Percentiles rank a stretch among this genome's conserved stretches.
Conservation (phyloP, 345 rosid genomes). For the Hirschfeldia incana region DNA sequence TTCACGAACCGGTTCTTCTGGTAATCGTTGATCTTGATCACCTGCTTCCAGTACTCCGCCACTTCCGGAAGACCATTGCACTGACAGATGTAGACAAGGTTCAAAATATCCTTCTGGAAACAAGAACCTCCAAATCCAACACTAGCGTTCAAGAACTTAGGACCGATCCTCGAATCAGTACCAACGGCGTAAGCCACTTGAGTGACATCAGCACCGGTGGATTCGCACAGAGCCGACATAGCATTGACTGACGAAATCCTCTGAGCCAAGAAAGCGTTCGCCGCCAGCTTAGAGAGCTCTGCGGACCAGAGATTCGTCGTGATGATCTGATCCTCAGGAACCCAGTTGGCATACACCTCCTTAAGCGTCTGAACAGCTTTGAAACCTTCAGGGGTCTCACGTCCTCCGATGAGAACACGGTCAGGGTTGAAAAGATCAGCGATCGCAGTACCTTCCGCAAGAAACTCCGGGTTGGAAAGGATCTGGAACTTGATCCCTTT, state of each 20-base stretch:
- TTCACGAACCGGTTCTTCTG: neutral
- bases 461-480: conserved; percentile 69
- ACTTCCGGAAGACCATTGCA: conserved; percentile 95
- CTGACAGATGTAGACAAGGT: conserved; percentile 85
- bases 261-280: conserved; percentile 75
- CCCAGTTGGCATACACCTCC: conserved; percentile 90
- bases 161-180: conserved; percentile 81
- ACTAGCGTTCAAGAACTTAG: conserved; percentile 80
- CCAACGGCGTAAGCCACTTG: conserved; percentile 44
- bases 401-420: conserved; percentile 52
- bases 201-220: conserved; percentile 79
- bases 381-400: conserved; percentile 84
- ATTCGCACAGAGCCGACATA: conserved; percentile 88
- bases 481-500: conserved; percentile 62
- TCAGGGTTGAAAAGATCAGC: conserved; percentile 51
- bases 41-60: conserved; percentile 88
- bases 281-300: conserved; percentile 90
- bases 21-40: neutral
- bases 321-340: conserved; percentile 69
- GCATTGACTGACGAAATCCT: conserved; percentile 54
- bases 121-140: conserved; percentile 84
- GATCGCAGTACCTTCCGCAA: conserved; percentile 93
- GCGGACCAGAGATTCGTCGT: conserved; percentile 95
- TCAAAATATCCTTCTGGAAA: conserved; percentile 34
- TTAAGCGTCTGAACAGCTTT: conserved; percentile 71